Base-by-base conservation (phyloP, 768 basidiomycete species). In the Naganishia kalamii region DNA sequence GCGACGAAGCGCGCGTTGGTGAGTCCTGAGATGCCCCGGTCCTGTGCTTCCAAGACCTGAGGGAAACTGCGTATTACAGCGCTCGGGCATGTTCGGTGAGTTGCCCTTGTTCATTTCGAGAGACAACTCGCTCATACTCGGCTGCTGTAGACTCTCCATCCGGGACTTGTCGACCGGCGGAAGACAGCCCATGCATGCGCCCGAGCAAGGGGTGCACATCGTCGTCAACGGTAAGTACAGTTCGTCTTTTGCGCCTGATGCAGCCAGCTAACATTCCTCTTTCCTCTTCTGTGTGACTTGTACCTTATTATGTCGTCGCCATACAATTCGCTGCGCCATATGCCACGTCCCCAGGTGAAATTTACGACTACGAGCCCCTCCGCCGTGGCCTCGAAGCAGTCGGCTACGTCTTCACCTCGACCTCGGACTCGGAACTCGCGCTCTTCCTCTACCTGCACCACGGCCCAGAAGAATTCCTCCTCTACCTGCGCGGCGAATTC, bases 151-250 rank as follows among this genome's bases (percentile, higher is more conserved):
- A 48, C 60, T 75, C 1, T 70, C 72, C 4, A 75, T 75, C 66
- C 71, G 72, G 33, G 74, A 75, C 48, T 60, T 75, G 19, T 70
- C 71, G 6, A 50, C 70, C 8, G 57, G 68, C 1, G 70, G 73
- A 8, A 44, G 63, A 29, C 74, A 75, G 41, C 74, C 74, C 13
- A 63, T 75, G 27, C 68, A 69, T 37, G 70, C 73, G 7, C 35
- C 63, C 27, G 68, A 70, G 23, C 52, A 50, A 19, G 50, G 50
- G 1, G 64, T 75, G 0, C 70, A 71, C 57, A 71, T 71, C 11
- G 70, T 75, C 40, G 74, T 75, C 62, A 75, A 72, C 41, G 74
- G 74, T 46, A 72, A 74, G 67, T 32, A 48, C 17, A n/a, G 33
- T 47, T 41, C 37, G n/a, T n/a, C n/a, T n/a, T n/a, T n/a, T n/a